Percentiles rank a stretch among this genome's conserved stretches.
Evolutionary conservation across 345 rosid species (phyloP).

Genomic region (Theobroma cacao): DNA sequence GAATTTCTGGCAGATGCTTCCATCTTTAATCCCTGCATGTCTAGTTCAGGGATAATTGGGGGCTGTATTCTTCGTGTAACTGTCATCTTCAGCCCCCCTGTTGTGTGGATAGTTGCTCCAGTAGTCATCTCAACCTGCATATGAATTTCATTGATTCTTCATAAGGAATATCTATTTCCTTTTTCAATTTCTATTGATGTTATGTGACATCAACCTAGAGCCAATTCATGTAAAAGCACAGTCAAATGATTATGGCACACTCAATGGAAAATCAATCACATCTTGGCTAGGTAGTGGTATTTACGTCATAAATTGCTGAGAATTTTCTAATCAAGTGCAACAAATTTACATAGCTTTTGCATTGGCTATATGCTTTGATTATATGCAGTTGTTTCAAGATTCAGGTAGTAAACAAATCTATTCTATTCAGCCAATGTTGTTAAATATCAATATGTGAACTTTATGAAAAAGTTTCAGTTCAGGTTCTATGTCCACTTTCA

Average conservation of each 20-base stretch:
- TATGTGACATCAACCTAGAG: background rate
- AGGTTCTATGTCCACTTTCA: background rate
- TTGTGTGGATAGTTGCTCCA: constrained; percentile 95
- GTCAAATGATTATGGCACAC: background rate
- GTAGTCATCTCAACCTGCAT: constrained; percentile 86
- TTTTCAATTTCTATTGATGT: background rate
- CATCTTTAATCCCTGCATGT: constrained; percentile 31
- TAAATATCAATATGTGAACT: background rate
- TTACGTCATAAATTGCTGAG: background rate
- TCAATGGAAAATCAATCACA: background rate
- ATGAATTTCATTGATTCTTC: background rate
- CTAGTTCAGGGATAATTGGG: constrained; percentile 43
- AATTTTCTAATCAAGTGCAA: background rate
- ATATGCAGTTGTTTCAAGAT: background rate
- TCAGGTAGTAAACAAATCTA: background rate
- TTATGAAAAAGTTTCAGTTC: background rate
- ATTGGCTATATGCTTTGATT: background rate
- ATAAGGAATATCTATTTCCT: background rate
- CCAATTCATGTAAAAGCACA: background rate
- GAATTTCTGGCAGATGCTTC: constrained; percentile 20
- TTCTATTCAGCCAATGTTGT: background rate
- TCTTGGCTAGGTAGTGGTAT: background rate
- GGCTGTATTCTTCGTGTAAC: constrained; percentile 57
- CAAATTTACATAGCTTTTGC: background rate
- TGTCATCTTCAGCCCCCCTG: constrained; percentile 71